Base-by-base conservation (phyloP, 139 green algal genomes). In the Microglena sp. region DNA sequence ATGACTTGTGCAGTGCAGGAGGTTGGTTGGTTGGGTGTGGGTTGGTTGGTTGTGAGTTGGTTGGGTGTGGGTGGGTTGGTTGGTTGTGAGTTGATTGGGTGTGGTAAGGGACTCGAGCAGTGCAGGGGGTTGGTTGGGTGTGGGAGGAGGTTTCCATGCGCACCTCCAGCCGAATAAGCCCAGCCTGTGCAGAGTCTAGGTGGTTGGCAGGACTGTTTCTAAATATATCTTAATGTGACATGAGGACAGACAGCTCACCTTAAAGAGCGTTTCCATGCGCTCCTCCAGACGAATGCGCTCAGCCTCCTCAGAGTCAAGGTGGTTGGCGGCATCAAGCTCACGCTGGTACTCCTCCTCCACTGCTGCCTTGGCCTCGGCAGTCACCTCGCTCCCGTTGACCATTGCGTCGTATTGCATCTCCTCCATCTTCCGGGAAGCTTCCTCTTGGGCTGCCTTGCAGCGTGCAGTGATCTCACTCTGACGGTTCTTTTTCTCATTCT, bases 401-500 rank as follows among this genome's bases (percentile, higher is more conserved):
- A n/a, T n/a, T n/a, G 63, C 63, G 0, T 33, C 63, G 4, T n/a
- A 57, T 26, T 74, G 70, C 7, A 77, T 55, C 58, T 84, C 75
- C 18, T 79, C 74, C 54, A 86, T 55, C 32, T 28, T 63, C 55
- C 50, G 64, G 6, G 45, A 40, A 5, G 50, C 63, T 15, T 65
- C 70, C 29, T 66, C 64, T 7, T 73, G 65, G 2, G 79, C 79
- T 1, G 69, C 77, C 2, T 72, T 55, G 4, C 68, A 65, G 28
- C 69, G 70, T 0, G 62, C 74, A 1, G 60, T 35, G 0, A 70
- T 71, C 59, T 86, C 82, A 22, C 73, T 59, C 79, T 82, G 71
- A 6, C 73, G 64, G 32, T 67, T 66, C 43, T 66, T 67, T 72
- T 84, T 86, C 31, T 89, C 82, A 30, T 64, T 62, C 82, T 77